A percentile compares a stretch with the other conserved stretches of the same genome.
Evolutionary conservation across 148 eudicot species (phyloP).

Genomic region (Arbutus unedo): DNA sequence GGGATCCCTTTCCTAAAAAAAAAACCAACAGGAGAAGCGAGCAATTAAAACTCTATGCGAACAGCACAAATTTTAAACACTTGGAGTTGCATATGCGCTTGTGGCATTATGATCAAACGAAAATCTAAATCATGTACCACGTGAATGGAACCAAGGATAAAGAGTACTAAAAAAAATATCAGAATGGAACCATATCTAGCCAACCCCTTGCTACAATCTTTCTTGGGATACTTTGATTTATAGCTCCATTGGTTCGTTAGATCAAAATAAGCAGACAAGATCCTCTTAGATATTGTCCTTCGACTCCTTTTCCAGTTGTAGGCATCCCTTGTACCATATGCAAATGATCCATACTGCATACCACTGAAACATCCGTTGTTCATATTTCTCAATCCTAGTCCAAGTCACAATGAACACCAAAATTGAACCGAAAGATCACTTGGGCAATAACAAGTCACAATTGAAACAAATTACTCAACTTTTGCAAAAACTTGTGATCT

Average conservation of each 20-base stretch:
- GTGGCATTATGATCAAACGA: not conserved
- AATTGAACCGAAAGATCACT: not conserved
- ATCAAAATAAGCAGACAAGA: not conserved
- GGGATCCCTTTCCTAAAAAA: slow-evolving; percentile 74
- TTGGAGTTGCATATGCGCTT: not conserved
- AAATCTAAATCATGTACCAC: not conserved
- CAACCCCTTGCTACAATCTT: slow-evolving; percentile 5
- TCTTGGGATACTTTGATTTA: not conserved
- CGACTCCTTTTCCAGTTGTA: slow-evolving; percentile 5
- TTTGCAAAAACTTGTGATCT: not conserved
- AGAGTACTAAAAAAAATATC: not conserved
- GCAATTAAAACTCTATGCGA: not conserved
- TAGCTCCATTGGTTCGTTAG: not conserved
- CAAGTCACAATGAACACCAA: not conserved
- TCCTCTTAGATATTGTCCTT: not conserved
- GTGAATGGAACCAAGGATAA: not conserved
- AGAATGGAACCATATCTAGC: not conserved
- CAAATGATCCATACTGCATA: not conserved
- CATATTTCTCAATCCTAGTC: slow-evolving; percentile 4
- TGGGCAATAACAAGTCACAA: not conserved
- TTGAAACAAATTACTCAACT: not conserved
- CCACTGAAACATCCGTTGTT: not conserved
- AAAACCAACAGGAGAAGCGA: slow-evolving; percentile 19
- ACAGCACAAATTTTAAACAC: not conserved
- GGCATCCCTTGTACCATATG: not conserved